These are phyloP conservation scores for Mortierella sp. DNA, from an alignment of 371 early-diverging fungal species.

Conservation along the genomic window DNA sequence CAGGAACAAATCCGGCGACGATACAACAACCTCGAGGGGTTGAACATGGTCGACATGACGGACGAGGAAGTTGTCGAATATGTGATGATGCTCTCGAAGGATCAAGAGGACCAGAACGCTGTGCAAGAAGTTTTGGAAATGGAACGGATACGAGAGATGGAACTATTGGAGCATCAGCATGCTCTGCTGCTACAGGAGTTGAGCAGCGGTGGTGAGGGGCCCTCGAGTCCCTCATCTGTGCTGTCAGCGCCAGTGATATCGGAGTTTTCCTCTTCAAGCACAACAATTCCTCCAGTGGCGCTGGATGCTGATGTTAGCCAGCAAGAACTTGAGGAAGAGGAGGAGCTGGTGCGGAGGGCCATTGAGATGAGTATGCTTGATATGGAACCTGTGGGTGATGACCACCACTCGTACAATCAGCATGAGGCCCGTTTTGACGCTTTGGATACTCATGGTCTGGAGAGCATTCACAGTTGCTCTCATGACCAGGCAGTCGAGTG, in stretches of 20 bases:
- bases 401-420: not conserved
- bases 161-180: constrained; percentile 10
- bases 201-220: constrained; percentile 20
- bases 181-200: constrained; percentile 3
- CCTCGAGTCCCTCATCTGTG: constrained; percentile 7
- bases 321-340: constrained; percentile 45
- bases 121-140: constrained; percentile 22
- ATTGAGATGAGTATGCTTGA: constrained; percentile 49
- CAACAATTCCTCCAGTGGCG: not conserved
- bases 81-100: constrained; percentile 53
- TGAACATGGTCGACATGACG: constrained; percentile 52
- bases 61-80: constrained; percentile 52
- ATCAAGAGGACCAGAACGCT: constrained; percentile 26
- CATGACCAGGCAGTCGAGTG: constrained; percentile 9
- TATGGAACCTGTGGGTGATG: not conserved
- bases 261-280: not conserved
- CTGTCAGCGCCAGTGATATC: not conserved
- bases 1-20: constrained; percentile 43
- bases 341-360: constrained; percentile 42
- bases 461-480: not conserved
- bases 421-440: not conserved
- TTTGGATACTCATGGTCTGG: not conserved
- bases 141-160: constrained; percentile 28
- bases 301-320: constrained; percentile 12
- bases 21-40: constrained; percentile 43